phyloP scores from a whole-genome alignment of 352 stramenopile genomes.

The Halophytophthora batemanensis region DNA sequence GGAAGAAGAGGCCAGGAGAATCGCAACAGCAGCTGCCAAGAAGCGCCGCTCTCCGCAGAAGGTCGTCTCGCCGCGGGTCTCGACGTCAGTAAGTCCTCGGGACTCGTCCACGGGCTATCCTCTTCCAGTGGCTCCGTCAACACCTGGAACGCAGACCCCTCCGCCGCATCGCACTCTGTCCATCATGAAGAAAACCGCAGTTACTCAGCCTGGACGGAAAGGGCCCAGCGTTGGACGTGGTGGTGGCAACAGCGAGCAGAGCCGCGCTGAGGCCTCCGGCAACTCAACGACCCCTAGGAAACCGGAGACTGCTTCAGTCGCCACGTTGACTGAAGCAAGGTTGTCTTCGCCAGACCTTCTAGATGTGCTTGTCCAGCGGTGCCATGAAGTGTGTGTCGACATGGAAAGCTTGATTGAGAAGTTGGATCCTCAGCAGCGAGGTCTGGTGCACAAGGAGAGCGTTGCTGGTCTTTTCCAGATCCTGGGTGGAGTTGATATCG shows the following conservation, averaged over 20 bases:
- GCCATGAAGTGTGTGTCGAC: conserved; percentile 24
- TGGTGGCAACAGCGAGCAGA: not conserved
- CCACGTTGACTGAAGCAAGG: conserved; percentile 21
- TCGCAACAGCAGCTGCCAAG: conserved; percentile 32
- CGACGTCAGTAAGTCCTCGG: not conserved
- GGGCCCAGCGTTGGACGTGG: not conserved
- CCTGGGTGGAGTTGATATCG: conserved; percentile 15
- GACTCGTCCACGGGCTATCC: no score
- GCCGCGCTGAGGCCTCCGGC: not conserved
- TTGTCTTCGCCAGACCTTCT: conserved; percentile 11
- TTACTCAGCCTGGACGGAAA: conserved; percentile 5
- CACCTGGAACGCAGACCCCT: conserved; percentile 11
- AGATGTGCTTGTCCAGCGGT: conserved; percentile 24
- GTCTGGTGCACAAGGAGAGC: conserved; percentile 25
- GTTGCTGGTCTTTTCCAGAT: conserved; percentile 24
- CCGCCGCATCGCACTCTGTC: conserved; percentile 8
- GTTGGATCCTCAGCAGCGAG: conserved; percentile 25
- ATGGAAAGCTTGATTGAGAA: conserved; percentile 18
- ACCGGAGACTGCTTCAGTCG: conserved; percentile 21
- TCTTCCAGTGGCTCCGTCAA: conserved; percentile 9
- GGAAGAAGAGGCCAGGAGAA: conserved; percentile 27
- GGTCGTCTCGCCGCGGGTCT: conserved; percentile 12
- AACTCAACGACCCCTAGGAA: conserved; percentile 1
- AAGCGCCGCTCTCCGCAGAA: conserved; percentile 24
- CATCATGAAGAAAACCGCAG: conserved; percentile 14